Percentiles rank a stretch among this genome's conserved stretches.
Conservation (phyloP, 306 rosid genomes). For the Citrullus colocynthis region DNA sequence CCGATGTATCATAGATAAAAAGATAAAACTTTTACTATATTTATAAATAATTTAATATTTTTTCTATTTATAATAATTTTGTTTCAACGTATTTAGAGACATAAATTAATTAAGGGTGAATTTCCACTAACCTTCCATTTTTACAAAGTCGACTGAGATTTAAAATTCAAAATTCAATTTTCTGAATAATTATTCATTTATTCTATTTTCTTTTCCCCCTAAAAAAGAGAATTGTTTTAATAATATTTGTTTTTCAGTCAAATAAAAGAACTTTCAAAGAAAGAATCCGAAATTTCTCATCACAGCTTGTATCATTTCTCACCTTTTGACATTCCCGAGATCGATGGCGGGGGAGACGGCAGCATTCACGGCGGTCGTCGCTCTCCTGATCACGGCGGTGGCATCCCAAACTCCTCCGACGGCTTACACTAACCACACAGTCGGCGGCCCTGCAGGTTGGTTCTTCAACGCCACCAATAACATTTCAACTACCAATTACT, state of each 20-base stretch:
- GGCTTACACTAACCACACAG: conserved; percentile 60
- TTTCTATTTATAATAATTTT: too few relatives aligned
- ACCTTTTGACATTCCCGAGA: not conserved
- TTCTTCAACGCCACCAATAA: conserved; percentile 53
- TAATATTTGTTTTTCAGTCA: not conserved
- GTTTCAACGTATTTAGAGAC: too few relatives aligned
- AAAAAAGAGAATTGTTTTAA: not conserved
- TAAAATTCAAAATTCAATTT: not conserved
- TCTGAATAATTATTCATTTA: not conserved
- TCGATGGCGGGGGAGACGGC: conserved; percentile 19
- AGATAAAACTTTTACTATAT: too few relatives aligned
- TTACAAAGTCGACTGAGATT: too few relatives aligned
- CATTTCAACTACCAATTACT: conserved; percentile 56
- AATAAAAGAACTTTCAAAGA: not conserved
- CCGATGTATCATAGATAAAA: too few relatives aligned
- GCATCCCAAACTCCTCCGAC: conserved; percentile 15
- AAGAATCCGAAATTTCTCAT: not conserved
- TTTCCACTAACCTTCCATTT: not conserved
- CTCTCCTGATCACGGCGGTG: conserved; percentile 10
- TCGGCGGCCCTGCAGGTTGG: conserved; percentile 71
- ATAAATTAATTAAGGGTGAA: too few relatives aligned
- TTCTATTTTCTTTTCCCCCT: not conserved
- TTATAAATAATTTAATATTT: too few relatives aligned
- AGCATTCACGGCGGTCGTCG: conserved; percentile 5
- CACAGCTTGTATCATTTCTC: not conserved